These are phyloP conservation scores for Rhodomyrtus psidioides DNA, from an alignment of 441 rosid genomes.

Conservation along the genomic window DNA sequence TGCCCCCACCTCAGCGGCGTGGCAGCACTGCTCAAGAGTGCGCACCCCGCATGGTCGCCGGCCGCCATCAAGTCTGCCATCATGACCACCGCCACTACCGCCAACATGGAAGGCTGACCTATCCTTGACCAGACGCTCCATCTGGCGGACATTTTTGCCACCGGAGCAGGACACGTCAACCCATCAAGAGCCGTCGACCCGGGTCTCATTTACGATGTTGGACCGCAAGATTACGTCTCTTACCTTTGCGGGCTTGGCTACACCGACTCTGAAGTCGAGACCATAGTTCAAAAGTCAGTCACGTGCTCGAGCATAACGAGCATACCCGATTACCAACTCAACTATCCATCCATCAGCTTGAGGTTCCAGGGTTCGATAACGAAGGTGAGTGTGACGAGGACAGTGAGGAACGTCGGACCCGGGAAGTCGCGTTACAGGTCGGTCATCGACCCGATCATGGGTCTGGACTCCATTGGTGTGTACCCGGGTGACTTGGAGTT, in stretches of 20 bases:
- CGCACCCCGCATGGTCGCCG: background rate
- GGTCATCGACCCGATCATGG: background rate
- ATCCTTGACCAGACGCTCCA: background rate
- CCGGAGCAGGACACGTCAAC: background rate
- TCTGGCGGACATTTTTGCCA: background rate
- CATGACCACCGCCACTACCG: background rate
- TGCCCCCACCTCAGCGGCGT: background rate
- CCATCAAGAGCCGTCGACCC: background rate
- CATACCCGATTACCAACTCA: too few relatives aligned
- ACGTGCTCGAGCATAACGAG: background rate
- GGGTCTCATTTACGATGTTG: background rate
- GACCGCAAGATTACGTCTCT: background rate
- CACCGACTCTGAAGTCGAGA: background rate
- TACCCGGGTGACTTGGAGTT: background rate
- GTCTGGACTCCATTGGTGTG: background rate
- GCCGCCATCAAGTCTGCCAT: background rate
- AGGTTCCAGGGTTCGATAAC: background rate
- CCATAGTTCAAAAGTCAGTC: background rate
- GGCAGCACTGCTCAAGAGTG: background rate
- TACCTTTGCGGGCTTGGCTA: background rate
- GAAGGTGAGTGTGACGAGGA: background rate
- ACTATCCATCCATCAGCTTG: background rate
- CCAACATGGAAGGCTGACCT: background rate
- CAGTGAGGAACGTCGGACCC: background rate
- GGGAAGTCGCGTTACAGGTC: background rate